phyloP scores from a whole-genome alignment of 441 rosid genomes.

The Croton setiger region DNA sequence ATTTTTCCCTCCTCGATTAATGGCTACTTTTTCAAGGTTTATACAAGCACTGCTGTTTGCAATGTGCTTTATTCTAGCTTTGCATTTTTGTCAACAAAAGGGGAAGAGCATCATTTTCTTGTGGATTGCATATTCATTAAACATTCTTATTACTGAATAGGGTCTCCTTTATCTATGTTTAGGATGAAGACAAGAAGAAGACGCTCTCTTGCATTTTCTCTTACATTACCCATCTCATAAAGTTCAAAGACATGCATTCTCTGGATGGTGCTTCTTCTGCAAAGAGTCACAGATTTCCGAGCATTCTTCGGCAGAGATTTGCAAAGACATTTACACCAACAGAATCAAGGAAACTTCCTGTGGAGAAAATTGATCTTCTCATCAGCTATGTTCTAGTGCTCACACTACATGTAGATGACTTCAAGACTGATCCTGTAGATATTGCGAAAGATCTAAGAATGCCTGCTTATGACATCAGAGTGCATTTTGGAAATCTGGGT shows the following conservation, averaged over 20 bases:
- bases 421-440: constrained; percentile 56
- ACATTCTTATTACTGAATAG: background rate
- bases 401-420: constrained; percentile 61
- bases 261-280: constrained; percentile 51
- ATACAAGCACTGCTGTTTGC: background rate
- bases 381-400: constrained; percentile 79
- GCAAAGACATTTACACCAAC: constrained; percentile 39
- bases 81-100: background rate
- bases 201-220: constrained; percentile 44
- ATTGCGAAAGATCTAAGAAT: constrained; percentile 71
- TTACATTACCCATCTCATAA: constrained; percentile 65
- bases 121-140: background rate
- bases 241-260: constrained; percentile 65
- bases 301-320: constrained; percentile 49
- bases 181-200: constrained; percentile 59
- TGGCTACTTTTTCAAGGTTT: background rate
- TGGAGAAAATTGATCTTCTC: constrained; percentile 57
- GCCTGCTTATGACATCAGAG: constrained; percentile 37
- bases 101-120: background rate
- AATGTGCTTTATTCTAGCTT: background rate
- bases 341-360: constrained; percentile 35
- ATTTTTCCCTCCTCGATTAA: background rate
- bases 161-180: constrained; percentile 9
- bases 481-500: constrained; percentile 64
- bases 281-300: constrained; percentile 58